Evolutionary conservation across 2,329 filamentous ascomycete species (phyloP).

Genomic region (Apiospora arundinis): DNA sequence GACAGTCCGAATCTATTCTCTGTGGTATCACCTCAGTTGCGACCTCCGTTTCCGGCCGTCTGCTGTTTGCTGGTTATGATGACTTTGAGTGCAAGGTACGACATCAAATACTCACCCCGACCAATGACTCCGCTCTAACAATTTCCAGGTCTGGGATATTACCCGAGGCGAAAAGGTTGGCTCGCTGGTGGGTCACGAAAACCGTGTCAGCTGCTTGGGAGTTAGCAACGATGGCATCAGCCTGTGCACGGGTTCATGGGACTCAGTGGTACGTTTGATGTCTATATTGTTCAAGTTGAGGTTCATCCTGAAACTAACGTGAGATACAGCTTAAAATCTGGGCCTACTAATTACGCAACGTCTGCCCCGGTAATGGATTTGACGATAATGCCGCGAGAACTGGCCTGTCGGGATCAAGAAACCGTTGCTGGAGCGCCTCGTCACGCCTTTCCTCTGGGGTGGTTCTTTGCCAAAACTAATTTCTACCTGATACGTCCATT

Average conservation of each 20-base stretch:
- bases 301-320: constrained; percentile 50
- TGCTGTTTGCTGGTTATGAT: constrained; percentile 97
- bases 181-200: constrained; percentile 95
- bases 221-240: constrained; percentile 99
- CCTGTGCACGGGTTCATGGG: constrained; percentile 99
- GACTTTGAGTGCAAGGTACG: constrained; percentile 99
- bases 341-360: constrained; percentile 67
- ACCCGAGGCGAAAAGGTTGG: constrained; percentile 96
- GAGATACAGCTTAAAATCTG: constrained; percentile 78
- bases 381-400: constrained; percentile 13
- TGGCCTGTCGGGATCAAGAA: constrained; percentile 23
- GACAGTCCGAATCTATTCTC: constrained; percentile 91
- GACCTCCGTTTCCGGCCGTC: constrained; percentile 92
- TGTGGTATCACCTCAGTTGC: constrained; percentile 98
- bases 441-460: constrained; percentile 27
- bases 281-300: constrained; percentile 47
- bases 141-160: constrained; percentile 88
- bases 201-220: constrained; percentile 97
- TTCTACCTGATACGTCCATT: constrained; percentile 46
- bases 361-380: constrained; percentile 25
- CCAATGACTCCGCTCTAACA: neutral
- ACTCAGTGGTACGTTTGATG: constrained; percentile 96
- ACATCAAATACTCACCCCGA: neutral
- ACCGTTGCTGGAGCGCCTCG: constrained; percentile 24
- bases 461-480: constrained; percentile 44